These are phyloP conservation scores for Leishmania tropica DNA, from an alignment of 208 protist species.

Conservation along the genomic window DNA sequence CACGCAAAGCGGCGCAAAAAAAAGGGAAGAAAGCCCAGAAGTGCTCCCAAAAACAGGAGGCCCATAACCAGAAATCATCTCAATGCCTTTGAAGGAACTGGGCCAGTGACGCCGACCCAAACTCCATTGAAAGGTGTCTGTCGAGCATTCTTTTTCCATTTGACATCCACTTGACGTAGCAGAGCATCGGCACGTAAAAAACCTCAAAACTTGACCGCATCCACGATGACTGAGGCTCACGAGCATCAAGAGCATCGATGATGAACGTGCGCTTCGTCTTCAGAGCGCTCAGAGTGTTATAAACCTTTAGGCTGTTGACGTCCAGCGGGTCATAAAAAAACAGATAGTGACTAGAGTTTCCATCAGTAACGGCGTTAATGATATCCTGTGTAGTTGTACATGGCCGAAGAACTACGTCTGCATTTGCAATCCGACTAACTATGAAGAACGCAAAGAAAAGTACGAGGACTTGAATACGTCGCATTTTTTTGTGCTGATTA, in stretches of 20 bases:
- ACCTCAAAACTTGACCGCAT: constrained; percentile 24
- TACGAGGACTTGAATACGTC: not conserved
- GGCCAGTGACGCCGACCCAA: constrained; percentile 10
- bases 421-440: not conserved
- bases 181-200: constrained; percentile 17
- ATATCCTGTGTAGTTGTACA: constrained; percentile 16
- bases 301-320: constrained; percentile 30
- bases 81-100: constrained; percentile 22
- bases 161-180: constrained; percentile 13
- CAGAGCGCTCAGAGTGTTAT: constrained; percentile 22
- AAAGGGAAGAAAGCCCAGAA: not conserved
- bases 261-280: constrained; percentile 6
- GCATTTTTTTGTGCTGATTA: constrained; percentile 6
- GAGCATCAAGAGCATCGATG: constrained; percentile 24
- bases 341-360: constrained; percentile 19
- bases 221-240: constrained; percentile 22
- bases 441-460: not conserved
- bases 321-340: constrained; percentile 43
- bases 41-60: not conserved
- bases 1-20: not conserved
- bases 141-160: constrained; percentile 16
- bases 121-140: constrained; percentile 12
- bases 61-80: not conserved
- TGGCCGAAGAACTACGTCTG: constrained; percentile 10
- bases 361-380: constrained; percentile 7